Conservation (phyloP, 257 asterid species). For the Solanum pennellii region DNA sequence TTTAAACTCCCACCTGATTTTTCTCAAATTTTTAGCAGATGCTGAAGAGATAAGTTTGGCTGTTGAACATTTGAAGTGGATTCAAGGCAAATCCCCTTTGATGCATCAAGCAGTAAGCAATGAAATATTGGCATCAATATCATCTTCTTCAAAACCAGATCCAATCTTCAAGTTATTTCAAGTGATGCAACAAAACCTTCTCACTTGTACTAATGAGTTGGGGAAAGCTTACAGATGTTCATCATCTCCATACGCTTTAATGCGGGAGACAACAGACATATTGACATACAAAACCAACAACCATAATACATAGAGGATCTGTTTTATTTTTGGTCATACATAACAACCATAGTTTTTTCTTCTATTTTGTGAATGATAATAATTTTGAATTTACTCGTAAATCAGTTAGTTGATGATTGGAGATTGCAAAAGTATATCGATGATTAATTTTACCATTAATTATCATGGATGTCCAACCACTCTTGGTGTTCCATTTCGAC, state of each 20-base stretch:
- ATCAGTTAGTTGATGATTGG: background rate
- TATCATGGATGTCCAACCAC: no score
- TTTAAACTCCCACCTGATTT: conserved; percentile 34
- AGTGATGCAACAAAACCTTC: conserved; percentile 1
- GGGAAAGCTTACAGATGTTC: background rate
- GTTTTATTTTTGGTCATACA: background rate
- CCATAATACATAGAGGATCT: background rate
- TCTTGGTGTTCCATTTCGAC: no score
- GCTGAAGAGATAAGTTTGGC: conserved; percentile 40
- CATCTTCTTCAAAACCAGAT: conserved; percentile 27
- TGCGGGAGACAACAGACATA: background rate
- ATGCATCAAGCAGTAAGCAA: conserved; percentile 30
- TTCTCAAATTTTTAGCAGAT: conserved; percentile 39
- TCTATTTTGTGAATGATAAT: background rate
- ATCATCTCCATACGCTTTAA: background rate
- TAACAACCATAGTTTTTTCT: background rate
- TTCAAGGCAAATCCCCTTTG: conserved; percentile 33
- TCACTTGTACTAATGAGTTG: background rate
- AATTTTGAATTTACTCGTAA: background rate
- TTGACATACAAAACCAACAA: background rate
- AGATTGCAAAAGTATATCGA: no score
- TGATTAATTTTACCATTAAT: no score
- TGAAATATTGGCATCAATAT: conserved; percentile 23
- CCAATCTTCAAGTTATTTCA: conserved; percentile 15
- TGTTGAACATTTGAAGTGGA: conserved; percentile 36